These are phyloP conservation scores for Xerocomus amazonicus DNA, from an alignment of 1,284 basidiomycete species.

Conservation along the genomic window DNA sequence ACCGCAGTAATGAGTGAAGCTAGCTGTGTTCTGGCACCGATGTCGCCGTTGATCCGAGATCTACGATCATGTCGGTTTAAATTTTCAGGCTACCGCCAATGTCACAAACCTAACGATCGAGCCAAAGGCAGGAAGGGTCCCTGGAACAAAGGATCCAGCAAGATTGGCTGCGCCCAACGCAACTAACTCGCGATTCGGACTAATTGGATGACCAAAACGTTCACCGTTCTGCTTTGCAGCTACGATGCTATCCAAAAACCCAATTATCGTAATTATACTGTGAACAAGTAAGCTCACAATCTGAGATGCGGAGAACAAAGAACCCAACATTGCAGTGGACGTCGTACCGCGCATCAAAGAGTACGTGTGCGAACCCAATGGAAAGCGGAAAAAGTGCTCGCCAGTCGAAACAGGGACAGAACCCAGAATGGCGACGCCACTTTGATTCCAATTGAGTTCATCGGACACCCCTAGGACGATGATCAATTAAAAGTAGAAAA, in stretches of 20 bases:
- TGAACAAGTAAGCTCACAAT: conserved; percentile 4
- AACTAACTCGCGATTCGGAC: conserved; percentile 88
- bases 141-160: conserved; percentile 74
- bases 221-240: conserved; percentile 85
- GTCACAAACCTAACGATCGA: conserved; percentile 73
- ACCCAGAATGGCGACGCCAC: conserved; percentile 82
- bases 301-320: neutral
- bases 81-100: neutral
- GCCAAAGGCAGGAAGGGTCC: conserved; percentile 85
- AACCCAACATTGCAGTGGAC: conserved; percentile 68
- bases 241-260: conserved; percentile 80
- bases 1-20: conserved; percentile 75
- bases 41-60: conserved; percentile 81
- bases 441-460: conserved; percentile 69
- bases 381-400: conserved; percentile 62
- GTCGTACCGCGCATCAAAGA: conserved; percentile 72
- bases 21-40: conserved; percentile 87
- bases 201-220: conserved; percentile 82
- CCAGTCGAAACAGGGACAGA: conserved; percentile 62
- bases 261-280: conserved; percentile 72
- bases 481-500: neutral
- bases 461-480: conserved; percentile 59
- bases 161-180: conserved; percentile 85
- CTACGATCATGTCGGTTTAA: conserved; percentile 35
- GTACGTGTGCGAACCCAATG: conserved; percentile 56